Evolutionary conservation across 2,329 filamentous ascomycete species (phyloP), one percentile per base, ranked within the genome.

Genomic region (Tricladium varicosporioides): DNA sequence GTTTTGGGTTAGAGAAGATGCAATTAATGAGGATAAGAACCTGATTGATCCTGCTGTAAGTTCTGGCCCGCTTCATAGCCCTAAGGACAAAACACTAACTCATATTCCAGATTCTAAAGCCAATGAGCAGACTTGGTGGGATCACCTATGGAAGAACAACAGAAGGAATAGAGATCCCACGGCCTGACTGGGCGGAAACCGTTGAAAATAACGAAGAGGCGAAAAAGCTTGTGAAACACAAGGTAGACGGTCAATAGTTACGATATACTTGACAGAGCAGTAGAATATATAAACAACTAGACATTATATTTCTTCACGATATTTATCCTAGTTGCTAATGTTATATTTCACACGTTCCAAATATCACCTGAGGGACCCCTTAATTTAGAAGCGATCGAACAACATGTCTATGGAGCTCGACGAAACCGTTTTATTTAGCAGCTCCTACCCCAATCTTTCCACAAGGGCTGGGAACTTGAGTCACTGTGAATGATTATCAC

Each of bases 1-100:
- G 27, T 96, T 97, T 70, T 97, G 92, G 91, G 91, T 86, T 1
- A 77, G 92, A 53, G 91, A 95, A 70, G 93, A 97, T 74, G 92
- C 92, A 2, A 76, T 96, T 59, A 90, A 96, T 65, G 84, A 89
- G 69, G 86, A 91, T 8, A 81, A 78, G 68, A 91, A 85, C 63
- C 66, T 90, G 44, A 78, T 97, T 56, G 89, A 95, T 71, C 84
- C 90, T 10, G 80, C 75, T 52, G 83, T 87, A 70, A 75, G 16
- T 54, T 27, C 22, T 7, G 22, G 22, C 1, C 10, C 13, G 11
- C 9, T 50, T 48, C 27, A 42, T 40, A 44, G 16, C 56, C 54
- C 31, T n/a, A 9, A 14, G 42, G 15, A 32, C 42, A 46, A 31
- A 19, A 49, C 46, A 50, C 58, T 67, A 18, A 63, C 32, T 18